These are phyloP conservation scores for Asterophora lycoperdoides DNA, from an alignment of 768 basidiomycete species.

Conservation along the genomic window DNA sequence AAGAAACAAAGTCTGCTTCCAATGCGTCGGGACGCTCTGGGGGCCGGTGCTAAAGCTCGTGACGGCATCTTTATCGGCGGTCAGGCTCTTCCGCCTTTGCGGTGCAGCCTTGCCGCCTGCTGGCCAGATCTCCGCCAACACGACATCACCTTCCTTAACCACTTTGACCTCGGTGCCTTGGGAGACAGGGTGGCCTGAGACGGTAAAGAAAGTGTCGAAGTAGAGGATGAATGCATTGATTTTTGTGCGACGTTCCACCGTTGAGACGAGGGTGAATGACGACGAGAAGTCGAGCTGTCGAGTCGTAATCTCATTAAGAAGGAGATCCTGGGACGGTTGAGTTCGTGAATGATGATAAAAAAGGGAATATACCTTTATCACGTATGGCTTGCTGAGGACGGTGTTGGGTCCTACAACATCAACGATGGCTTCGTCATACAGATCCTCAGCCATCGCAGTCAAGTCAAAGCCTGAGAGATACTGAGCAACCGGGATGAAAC, in stretches of 20 bases:
- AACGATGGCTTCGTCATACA: slow-evolving; percentile 79
- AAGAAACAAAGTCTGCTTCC: slow-evolving; percentile 94
- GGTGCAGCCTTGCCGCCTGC: slow-evolving; percentile 62
- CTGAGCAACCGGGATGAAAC: neutral
- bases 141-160: slow-evolving; percentile 52
- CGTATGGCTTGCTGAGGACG: slow-evolving; percentile 56
- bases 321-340: slow-evolving; percentile 59
- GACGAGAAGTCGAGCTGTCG: slow-evolving; percentile 79
- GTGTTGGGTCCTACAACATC: slow-evolving; percentile 70
- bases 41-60: slow-evolving; percentile 92
- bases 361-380: slow-evolving; percentile 55
- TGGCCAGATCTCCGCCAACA: slow-evolving; percentile 79
- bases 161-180: slow-evolving; percentile 50
- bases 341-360: neutral
- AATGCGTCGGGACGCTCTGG: slow-evolving; percentile 82
- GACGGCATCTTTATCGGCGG: slow-evolving; percentile 43
- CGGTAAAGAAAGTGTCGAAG: slow-evolving; percentile 92
- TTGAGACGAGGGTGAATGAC: slow-evolving; percentile 71
- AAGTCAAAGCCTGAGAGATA: slow-evolving; percentile 73
- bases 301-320: slow-evolving; percentile 57
- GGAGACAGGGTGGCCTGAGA: slow-evolving; percentile 47
- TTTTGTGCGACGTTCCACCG: slow-evolving; percentile 54
- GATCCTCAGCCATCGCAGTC: slow-evolving; percentile 68
- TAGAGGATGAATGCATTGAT: slow-evolving; percentile 82
- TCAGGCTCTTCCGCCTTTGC: slow-evolving; percentile 54